Evolutionary conservation across 495 filamentous ascomycete genomes (phyloP).

Genomic region (Xylaria grammica): DNA sequence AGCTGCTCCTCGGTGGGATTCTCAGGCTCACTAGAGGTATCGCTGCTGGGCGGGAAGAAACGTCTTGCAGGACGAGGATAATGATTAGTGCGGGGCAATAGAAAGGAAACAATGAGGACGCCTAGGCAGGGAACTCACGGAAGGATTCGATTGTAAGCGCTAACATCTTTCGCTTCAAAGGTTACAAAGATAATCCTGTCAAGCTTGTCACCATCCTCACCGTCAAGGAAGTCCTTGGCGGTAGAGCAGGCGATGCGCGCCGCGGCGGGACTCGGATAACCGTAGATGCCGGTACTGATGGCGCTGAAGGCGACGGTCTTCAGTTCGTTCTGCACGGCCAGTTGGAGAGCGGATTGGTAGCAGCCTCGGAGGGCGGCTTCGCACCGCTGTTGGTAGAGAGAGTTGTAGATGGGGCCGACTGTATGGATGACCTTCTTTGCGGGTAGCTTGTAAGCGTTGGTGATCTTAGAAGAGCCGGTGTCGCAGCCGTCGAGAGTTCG

Average conservation of each 20-base stretch:
- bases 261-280: slow-evolving; percentile 78
- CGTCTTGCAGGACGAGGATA: slow-evolving; percentile 24
- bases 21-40: slow-evolving; percentile 18
- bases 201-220: slow-evolving; percentile 59
- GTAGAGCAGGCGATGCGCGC: slow-evolving; percentile 70
- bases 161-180: slow-evolving; percentile 77
- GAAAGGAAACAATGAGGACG: no score
- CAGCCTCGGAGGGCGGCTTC: slow-evolving; percentile 65
- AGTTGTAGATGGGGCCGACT: slow-evolving; percentile 82
- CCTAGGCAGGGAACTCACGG: slow-evolving; percentile 62
- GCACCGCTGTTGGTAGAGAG: slow-evolving; percentile 42
- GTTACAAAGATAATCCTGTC: slow-evolving; percentile 81
- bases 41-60: slow-evolving; percentile 43
- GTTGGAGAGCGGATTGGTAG: slow-evolving; percentile 74
- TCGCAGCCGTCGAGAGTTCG: slow-evolving; percentile 67
- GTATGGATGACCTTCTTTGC: slow-evolving; percentile 83
- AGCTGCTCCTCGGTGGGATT: slow-evolving; percentile 32
- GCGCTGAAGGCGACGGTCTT: slow-evolving; percentile 80
- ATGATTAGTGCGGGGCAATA: slow-evolving; percentile 18
- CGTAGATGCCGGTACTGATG: slow-evolving; percentile 88
- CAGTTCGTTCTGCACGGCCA: slow-evolving; percentile 68
- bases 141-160: slow-evolving; percentile 68
- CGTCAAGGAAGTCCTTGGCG: slow-evolving; percentile 72
- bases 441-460: slow-evolving; percentile 74
- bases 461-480: slow-evolving; percentile 85